Percentiles rank a stretch among this genome's conserved stretches.
These are phyloP conservation scores for Lophiotrema nucula DNA, from an alignment of 495 filamentous ascomycete species.

Conservation along the genomic window DNA sequence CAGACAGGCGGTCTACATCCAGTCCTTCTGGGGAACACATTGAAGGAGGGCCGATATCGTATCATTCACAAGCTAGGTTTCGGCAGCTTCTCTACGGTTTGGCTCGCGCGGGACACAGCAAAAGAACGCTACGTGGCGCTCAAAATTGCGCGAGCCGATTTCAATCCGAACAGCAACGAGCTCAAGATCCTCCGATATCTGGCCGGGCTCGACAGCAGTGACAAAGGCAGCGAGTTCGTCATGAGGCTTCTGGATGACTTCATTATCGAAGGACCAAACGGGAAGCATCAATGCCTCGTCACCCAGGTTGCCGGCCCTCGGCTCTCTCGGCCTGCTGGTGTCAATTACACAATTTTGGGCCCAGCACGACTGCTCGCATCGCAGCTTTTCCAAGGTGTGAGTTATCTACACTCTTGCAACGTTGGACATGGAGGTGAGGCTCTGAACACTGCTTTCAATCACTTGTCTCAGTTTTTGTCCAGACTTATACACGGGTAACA, in stretches of 20 bases:
- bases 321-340: too few relatives aligned
- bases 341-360: too few relatives aligned
- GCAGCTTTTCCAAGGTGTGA: too few relatives aligned
- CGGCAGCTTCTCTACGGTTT: constrained; percentile 28
- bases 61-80: constrained; percentile 27
- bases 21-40: constrained; percentile 18
- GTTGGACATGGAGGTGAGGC: too few relatives aligned
- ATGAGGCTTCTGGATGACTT: constrained; percentile 46
- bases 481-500: too few relatives aligned
- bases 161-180: constrained; percentile 15
- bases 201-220: not conserved
- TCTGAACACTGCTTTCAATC: too few relatives aligned
- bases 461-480: too few relatives aligned
- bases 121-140: constrained; percentile 42
- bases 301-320: too few relatives aligned
- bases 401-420: too few relatives aligned
- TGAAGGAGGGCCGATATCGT: constrained; percentile 20
- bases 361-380: too few relatives aligned
- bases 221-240: constrained; percentile 32
- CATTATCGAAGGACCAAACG: constrained; percentile 45
- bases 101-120: constrained; percentile 27
- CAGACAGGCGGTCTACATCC: constrained; percentile 23
- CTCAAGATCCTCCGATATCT: constrained; percentile 11
- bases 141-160: constrained; percentile 42
- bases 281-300: constrained; percentile 49